These are phyloP conservation scores for Plasmodium gonderi DNA, from an alignment of 169 alveolate genomes.

Conservation along the genomic window DNA sequence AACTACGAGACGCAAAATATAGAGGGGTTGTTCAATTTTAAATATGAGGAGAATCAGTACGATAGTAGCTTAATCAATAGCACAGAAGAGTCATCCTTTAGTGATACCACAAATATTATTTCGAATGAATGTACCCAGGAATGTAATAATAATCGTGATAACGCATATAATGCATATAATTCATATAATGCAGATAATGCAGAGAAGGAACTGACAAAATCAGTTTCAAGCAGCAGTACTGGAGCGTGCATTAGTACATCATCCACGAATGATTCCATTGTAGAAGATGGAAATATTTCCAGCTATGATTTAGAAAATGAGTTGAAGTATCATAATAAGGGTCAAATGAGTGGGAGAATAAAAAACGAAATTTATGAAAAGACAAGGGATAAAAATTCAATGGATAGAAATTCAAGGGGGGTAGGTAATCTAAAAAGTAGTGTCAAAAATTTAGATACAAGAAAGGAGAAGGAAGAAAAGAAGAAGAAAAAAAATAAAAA, in stretches of 20 bases:
- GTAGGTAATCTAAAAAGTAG: neutral
- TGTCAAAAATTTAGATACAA: neutral
- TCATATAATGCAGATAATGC: neutral
- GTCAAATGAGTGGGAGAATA: neutral
- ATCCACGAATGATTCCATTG: too few relatives aligned
- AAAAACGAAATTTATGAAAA: neutral
- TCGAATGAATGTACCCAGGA: constrained; percentile 6
- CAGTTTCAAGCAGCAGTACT: neutral
- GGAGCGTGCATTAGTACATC: neutral
- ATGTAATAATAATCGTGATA: neutral
- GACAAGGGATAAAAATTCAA: neutral
- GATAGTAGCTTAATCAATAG: constrained; percentile 63
- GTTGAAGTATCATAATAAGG: neutral
- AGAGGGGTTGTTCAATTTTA: constrained; percentile 72
- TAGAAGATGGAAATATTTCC: neutral
- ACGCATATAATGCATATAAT: neutral
- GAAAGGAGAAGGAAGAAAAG: neutral
- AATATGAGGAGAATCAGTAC: constrained; percentile 74
- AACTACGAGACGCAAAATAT: constrained; percentile 71
- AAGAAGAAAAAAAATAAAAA: neutral
- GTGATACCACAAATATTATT: constrained; percentile 3
- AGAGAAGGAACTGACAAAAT: neutral
- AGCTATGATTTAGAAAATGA: neutral
- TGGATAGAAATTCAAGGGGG: neutral
- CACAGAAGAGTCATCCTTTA: constrained; percentile 50